phyloP scores from a whole-genome alignment of 2,329 filamentous ascomycete genomes.

The Pseudogymnoascus sp. region DNA sequence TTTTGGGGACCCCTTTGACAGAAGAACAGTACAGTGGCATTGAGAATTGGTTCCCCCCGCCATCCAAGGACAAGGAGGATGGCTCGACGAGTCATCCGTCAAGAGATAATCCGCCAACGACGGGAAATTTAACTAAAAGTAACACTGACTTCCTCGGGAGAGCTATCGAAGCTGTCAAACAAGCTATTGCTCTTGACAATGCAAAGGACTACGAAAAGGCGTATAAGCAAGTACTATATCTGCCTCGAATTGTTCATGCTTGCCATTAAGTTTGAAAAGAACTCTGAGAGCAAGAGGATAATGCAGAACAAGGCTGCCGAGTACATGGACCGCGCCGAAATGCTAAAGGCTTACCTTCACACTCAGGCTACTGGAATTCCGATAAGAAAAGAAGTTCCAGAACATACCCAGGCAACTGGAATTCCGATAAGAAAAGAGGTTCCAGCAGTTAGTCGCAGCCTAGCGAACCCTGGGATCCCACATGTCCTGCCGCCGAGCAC shows the following conservation, averaged over 20 bases:
- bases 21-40: not conserved
- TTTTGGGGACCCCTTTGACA: not conserved
- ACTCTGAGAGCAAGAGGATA: slow-evolving; percentile 86
- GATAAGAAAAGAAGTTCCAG: not conserved
- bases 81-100: too few species aligned
- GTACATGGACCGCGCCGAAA: slow-evolving; percentile 67
- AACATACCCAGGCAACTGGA: not conserved
- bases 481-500: not conserved
- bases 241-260: too few species aligned
- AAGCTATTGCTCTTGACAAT: too few species aligned
- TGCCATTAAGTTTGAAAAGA: slow-evolving; percentile 68
- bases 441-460: not conserved
- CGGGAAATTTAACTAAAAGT: not conserved
- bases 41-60: not conserved
- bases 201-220: too few species aligned
- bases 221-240: too few species aligned
- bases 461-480: not conserved
- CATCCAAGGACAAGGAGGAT: not conserved
- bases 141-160: not conserved
- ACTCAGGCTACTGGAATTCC: not conserved
- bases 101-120: not conserved
- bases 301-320: slow-evolving; percentile 72
- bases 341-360: slow-evolving; percentile 74
- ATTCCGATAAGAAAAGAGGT: not conserved
- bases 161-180: not conserved